phyloP scores from a whole-genome alignment of 306 rosid species.

The Glycine tomentella region DNA sequence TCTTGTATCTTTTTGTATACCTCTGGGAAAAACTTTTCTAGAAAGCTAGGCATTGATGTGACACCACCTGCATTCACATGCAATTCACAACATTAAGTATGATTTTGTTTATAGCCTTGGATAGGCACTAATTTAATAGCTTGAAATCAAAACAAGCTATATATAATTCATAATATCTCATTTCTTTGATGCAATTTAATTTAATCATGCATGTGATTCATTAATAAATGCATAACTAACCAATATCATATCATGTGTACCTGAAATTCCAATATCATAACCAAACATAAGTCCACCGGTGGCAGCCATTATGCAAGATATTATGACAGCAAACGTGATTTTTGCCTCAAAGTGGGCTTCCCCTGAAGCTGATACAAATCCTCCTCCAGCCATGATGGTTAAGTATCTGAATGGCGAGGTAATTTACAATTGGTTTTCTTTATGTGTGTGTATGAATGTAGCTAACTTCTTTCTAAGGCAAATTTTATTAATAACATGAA shows the following conservation, averaged over 20 bases:
- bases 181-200: not conserved
- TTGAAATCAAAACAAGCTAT: not conserved
- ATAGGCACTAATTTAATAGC: not conserved
- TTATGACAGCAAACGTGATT: slow-evolving; percentile 55
- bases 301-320: slow-evolving; percentile 67
- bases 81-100: not conserved
- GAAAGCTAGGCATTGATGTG: slow-evolving; percentile 68
- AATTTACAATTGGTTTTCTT: not conserved
- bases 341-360: slow-evolving; percentile 54
- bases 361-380: slow-evolving; percentile 21
- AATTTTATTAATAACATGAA: too few species aligned
- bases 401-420: too few species aligned
- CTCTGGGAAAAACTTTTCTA: slow-evolving; percentile 66
- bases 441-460: not conserved
- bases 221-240: not conserved
- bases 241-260: slow-evolving; percentile 18
- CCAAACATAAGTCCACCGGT: slow-evolving; percentile 78
- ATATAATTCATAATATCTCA: not conserved
- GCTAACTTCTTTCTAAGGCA: not conserved
- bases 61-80: slow-evolving; percentile 67
- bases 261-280: slow-evolving; percentile 70
- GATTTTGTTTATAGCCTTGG: too few species aligned
- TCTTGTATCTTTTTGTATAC: slow-evolving; percentile 53
- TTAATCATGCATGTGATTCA: not conserved
- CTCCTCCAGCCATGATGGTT: slow-evolving; percentile 54